Base-by-base conservation (phyloP, 495 filamentous ascomycete species). In the Friedmanniomyces endolithicus region DNA sequence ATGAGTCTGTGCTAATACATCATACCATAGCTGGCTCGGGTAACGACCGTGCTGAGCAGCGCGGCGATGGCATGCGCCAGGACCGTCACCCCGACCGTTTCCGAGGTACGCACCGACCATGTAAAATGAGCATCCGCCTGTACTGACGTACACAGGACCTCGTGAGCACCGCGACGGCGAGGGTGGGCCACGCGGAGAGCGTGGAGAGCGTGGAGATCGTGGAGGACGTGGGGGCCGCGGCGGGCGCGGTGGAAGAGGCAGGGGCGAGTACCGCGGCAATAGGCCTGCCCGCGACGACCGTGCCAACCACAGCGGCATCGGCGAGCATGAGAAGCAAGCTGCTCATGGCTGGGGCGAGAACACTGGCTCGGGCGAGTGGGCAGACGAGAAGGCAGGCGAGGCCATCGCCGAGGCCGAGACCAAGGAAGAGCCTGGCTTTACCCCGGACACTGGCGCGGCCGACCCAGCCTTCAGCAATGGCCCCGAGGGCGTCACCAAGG, bases 261-360 rank as follows among this genome's bases (percentile, higher is more conserved):
- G 47, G 11, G 49, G 49, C 35, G 49, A 52, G 8, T 52, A 52
- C 23, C 17, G 33, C 11, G 23, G 33, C 49, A 41, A 33, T 43
- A 56, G 58, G 43, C 48, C 54, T 37, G 50, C 24, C 33, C 58
- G 62, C n/a, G 81, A 83, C 68, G 92, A 96, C 69, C 81, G 90
- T 62, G 89, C 95, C 72, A 83, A 83, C 69, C 84, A 80, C 70
- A 78, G 75, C 63, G 76, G 77, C 65, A 76, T 78, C 63, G 81
- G 75, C 62, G 89, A 94, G 63, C 85, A 89, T 64, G 86, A 88
- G 65, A 98, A 97, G 81, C 86, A 94, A 74, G 83, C 87, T 64
- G 82, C 79, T 66, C 86, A 88, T 67, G 85, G 87, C 59, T 98
- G 92, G 92, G 92, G 89, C 64, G 84, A 75, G 66, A 77, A 77